These are phyloP conservation scores for Helenozyma baotianmanensis DNA, from an alignment of 805 yeast genomes.

Conservation along the genomic window DNA sequence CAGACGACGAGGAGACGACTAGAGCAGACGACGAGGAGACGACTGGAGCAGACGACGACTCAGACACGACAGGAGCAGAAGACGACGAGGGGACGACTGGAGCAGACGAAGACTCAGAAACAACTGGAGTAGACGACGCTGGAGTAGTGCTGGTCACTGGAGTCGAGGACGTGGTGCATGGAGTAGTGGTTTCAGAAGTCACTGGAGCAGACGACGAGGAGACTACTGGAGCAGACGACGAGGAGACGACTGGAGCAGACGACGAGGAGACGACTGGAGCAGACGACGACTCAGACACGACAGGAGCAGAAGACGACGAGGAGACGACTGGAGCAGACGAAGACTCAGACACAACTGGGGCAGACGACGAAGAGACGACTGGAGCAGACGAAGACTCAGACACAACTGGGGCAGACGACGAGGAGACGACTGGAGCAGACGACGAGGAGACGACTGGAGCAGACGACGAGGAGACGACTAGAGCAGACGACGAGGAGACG, in stretches of 20 bases:
- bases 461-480: too few relatives aligned
- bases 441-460: too few relatives aligned
- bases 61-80: too few relatives aligned
- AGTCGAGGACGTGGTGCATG: constrained; percentile 1
- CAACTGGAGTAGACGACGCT: constrained; percentile 1
- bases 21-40: too few relatives aligned
- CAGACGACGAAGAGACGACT: background rate
- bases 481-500: too few relatives aligned
- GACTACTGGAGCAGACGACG: background rate
- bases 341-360: background rate
- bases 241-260: background rate
- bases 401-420: too few relatives aligned
- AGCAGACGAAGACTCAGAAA: background rate
- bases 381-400: too few relatives aligned
- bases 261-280: background rate
- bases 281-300: background rate
- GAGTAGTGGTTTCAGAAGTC: constrained; percentile 1
- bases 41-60: too few relatives aligned
- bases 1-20: too few relatives aligned
- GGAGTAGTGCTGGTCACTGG: background rate
- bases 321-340: background rate
- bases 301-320: background rate
- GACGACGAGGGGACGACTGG: too few relatives aligned
- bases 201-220: background rate
- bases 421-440: too few relatives aligned